Evolutionary conservation across 1,139 yeast species (phyloP).

Genomic region (Yamadazyma friedrichii): DNA sequence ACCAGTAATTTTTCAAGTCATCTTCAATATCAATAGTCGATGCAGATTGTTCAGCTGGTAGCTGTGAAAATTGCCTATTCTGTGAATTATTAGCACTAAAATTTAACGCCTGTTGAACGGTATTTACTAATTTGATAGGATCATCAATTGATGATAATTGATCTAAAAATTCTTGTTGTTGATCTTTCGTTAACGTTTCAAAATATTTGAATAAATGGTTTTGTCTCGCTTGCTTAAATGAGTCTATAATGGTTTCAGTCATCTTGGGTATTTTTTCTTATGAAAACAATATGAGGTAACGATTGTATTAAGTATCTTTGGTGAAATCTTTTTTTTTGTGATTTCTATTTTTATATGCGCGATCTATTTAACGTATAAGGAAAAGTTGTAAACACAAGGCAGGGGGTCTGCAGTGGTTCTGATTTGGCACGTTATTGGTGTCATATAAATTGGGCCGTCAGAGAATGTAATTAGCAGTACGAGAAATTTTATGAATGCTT

Average conservation of each 20-base stretch:
- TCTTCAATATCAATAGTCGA: conserved; percentile 44
- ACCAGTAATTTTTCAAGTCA: conserved; percentile 46
- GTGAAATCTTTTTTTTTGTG: not conserved
- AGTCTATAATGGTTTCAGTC: conserved; percentile 28
- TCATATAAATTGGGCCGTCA: no score
- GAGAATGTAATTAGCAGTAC: no score
- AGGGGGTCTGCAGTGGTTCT: conserved; percentile 4
- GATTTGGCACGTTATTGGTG: no score
- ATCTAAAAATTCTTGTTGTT: conserved; percentile 28
- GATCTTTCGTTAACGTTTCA: conserved; percentile 29
- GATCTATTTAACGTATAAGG: conserved; percentile 18
- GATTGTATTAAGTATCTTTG: not conserved
- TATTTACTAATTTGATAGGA: conserved; percentile 38
- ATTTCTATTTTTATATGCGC: conserved; percentile 9
- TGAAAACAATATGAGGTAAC: not conserved
- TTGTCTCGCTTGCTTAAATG: conserved; percentile 52
- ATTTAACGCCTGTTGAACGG: conserved; percentile 50
- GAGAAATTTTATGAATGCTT: no score
- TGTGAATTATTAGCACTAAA: conserved; percentile 35
- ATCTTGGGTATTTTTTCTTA: conserved; percentile 6
- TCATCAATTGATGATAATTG: conserved; percentile 44
- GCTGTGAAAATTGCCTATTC: conserved; percentile 42
- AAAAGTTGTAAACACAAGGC: conserved; percentile 9
- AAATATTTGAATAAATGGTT: conserved; percentile 42
- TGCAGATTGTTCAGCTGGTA: conserved; percentile 50